Percentiles rank a stretch among this genome's conserved stretches.
These are phyloP conservation scores for Boletus bicolor DNA, from an alignment of 768 basidiomycete genomes.

Conservation along the genomic window DNA sequence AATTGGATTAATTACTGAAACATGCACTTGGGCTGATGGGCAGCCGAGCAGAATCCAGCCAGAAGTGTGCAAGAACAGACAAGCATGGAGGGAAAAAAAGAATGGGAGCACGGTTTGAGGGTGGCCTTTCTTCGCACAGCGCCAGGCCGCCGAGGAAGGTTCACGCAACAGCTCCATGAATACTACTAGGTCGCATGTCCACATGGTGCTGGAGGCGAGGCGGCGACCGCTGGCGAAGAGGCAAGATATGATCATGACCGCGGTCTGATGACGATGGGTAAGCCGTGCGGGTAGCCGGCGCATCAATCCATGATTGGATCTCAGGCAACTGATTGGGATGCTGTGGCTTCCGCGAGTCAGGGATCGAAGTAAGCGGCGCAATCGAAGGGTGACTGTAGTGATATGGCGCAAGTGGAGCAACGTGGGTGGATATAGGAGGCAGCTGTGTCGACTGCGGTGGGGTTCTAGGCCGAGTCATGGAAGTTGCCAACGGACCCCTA, in stretches of 20 bases:
- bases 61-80: constrained; percentile 22
- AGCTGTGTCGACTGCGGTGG: constrained; percentile 46
- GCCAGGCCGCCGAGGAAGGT: constrained; percentile 13
- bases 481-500: constrained; percentile 60
- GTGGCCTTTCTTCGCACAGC: constrained; percentile 13
- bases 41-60: constrained; percentile 19
- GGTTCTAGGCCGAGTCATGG: constrained; percentile 45
- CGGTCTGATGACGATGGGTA: constrained; percentile 32
- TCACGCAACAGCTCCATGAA: constrained; percentile 33
- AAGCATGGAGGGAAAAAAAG: constrained; percentile 2
- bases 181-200: constrained; percentile 29
- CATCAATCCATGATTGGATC: constrained; percentile 47
- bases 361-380: constrained; percentile 42
- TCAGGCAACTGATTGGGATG: constrained; percentile 42
- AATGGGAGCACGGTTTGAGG: constrained; percentile 11
- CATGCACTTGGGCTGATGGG: constrained; percentile 3
- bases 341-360: constrained; percentile 33
- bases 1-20: constrained; percentile 19
- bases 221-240: constrained; percentile 33
- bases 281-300: constrained; percentile 26
- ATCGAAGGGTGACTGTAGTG: constrained; percentile 53
- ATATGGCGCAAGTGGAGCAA: constrained; percentile 41
- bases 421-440: constrained; percentile 44
- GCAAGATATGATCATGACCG: constrained; percentile 28
- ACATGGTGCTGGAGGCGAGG: constrained; percentile 34